Evolutionary conservation across 805 yeast genomes (phyloP).

Genomic region (Nakazawaea wyomingensis): DNA sequence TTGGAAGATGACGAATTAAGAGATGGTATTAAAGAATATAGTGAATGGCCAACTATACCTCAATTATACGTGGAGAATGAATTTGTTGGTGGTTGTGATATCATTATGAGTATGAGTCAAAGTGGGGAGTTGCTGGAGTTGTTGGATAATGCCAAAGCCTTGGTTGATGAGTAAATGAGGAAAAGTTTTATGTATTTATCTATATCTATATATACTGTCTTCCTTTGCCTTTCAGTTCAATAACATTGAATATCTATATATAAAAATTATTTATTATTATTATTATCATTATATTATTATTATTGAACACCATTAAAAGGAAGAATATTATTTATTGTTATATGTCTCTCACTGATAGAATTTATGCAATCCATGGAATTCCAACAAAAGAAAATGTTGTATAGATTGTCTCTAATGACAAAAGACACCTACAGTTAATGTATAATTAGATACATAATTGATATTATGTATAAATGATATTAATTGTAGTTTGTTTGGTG

Average conservation of each 20-base stretch:
- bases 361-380: not conserved
- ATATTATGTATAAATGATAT: too few relatives aligned
- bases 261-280: too few relatives aligned
- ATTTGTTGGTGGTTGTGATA: slow-evolving; percentile 97
- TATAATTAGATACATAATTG: too few relatives aligned
- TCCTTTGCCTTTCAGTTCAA: slow-evolving; percentile 9
- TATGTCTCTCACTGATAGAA: not conserved
- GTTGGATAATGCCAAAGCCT: slow-evolving; percentile 70
- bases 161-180: slow-evolving; percentile 74
- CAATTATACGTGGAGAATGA: slow-evolving; percentile 88
- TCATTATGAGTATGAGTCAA: slow-evolving; percentile 85
- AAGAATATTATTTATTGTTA: not conserved
- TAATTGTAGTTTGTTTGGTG: too few relatives aligned
- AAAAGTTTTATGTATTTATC: too few relatives aligned
- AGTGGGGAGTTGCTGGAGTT: slow-evolving; percentile 85
- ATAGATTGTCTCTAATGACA: slow-evolving; percentile 1
- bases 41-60: slow-evolving; percentile 98
- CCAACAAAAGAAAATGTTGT: not conserved
- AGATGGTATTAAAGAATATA: slow-evolving; percentile 91
- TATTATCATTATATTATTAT: too few relatives aligned
- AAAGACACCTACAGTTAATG: too few relatives aligned
- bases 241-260: not conserved
- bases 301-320: slow-evolving; percentile 8
- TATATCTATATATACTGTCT: not conserved
- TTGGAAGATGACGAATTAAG: slow-evolving; percentile 92